phyloP scores from a whole-genome alignment of 768 basidiomycete species.

The Russula sp. region DNA sequence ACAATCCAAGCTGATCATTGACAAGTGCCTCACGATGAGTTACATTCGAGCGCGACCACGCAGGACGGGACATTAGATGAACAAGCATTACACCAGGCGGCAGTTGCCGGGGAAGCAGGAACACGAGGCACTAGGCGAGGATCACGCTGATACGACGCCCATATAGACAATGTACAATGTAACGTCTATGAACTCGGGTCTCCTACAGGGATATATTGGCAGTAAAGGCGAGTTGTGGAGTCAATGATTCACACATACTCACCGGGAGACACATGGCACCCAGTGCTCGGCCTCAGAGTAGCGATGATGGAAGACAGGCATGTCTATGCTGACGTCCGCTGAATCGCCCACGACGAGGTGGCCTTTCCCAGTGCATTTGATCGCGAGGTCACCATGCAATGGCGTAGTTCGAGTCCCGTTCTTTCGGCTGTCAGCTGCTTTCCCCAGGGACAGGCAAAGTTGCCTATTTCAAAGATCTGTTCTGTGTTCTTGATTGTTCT shows the following conservation, averaged over 20 bases:
- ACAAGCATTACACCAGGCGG: background rate
- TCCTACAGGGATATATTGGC: too few relatives aligned
- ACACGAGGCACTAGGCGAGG: background rate
- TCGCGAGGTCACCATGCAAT: background rate
- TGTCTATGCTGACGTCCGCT: too few relatives aligned
- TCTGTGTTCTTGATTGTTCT: background rate
- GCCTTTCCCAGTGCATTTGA: too few relatives aligned
- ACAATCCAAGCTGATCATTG: background rate
- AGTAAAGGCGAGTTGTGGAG: too few relatives aligned
- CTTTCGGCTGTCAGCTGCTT: background rate
- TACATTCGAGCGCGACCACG: background rate
- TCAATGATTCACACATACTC: background rate
- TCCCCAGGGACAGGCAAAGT: background rate
- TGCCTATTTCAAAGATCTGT: background rate
- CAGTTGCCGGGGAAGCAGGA: background rate
- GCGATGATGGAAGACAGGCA: too few relatives aligned
- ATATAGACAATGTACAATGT: background rate
- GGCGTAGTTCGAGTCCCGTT: background rate
- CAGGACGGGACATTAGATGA: background rate
- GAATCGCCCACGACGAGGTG: too few relatives aligned
- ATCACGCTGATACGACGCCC: background rate
- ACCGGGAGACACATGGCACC: too few relatives aligned
- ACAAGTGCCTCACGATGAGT: background rate
- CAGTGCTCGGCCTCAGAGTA: too few relatives aligned
- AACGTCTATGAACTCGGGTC: too few relatives aligned